These are phyloP conservation scores for Ettlia oleoabundans DNA, from an alignment of 139 green algal genomes.

Conservation along the genomic window DNA sequence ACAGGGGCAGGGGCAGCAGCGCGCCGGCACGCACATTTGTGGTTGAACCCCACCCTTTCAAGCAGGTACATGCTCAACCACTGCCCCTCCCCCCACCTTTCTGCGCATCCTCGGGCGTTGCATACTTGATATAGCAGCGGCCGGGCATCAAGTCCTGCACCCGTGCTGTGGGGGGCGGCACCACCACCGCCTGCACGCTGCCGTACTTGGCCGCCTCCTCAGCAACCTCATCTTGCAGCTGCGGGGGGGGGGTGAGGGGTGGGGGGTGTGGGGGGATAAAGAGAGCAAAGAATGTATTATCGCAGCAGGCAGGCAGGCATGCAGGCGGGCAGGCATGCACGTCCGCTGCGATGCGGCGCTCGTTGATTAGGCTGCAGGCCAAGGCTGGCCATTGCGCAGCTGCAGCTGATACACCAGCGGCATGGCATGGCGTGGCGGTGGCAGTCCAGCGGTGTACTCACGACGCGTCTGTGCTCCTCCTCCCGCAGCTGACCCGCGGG, in stretches of 20 bases:
- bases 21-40: no score
- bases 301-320: not conserved
- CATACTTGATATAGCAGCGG: conserved; percentile 77
- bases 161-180: conserved; percentile 60
- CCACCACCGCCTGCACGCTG: conserved; percentile 60
- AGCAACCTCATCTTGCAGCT: conserved; percentile 78
- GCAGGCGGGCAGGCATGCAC: not conserved
- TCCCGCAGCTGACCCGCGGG: conserved; percentile 54
- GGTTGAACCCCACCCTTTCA: no score
- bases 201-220: conserved; percentile 72
- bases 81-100: conserved; percentile 40
- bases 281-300: not conserved
- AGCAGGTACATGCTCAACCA: no score
- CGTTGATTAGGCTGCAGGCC: no score
- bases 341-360: no score
- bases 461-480: conserved; percentile 31
- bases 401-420: not conserved
- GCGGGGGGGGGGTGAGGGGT: not conserved
- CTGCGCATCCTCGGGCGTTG: conserved; percentile 45
- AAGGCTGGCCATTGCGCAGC: no score
- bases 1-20: no score
- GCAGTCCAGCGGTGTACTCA: not conserved
- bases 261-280: not conserved
- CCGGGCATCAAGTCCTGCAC: conserved; percentile 47
- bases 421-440: not conserved